Evolutionary conservation across 2,329 filamentous ascomycete species (phyloP), one percentile per base, ranked within the genome.

Genomic region (Xylariaceae sp.): DNA sequence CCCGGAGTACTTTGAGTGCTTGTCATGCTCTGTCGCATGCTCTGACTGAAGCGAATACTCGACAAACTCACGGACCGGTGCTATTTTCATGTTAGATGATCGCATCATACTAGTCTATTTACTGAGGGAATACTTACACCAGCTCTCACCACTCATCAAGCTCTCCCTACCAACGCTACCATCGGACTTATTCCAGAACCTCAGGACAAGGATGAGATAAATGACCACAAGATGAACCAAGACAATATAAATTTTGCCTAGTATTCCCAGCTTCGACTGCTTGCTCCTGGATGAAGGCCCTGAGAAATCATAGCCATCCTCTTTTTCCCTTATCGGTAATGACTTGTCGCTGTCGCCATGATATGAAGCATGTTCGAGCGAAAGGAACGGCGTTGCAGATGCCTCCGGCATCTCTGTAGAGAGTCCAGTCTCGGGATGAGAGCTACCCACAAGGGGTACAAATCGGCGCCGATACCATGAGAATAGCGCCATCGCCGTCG

Each of bases 31-130:
- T 3, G 57, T 51, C 6, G 52, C 47, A n/a, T 56, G 39, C 6
- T 55, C 53, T 6, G 18, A 47, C 3, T 51, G 17, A 13, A 55
- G 17, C 42, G 53, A 51, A 35, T 59, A 59, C 35, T 59, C 52
- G 11, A 59, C 6, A 10, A 47, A 59, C 1, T 52, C 23, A 11
- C 23, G 57, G 4, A n/a, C 51, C 2, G 57, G 57, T 5, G 57
- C 57, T 59, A 9, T 17, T 35, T 52, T 47, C 11, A 35, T 51
- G 30, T 47, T 18, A 48, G 13, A 18, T 34, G 6, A 47, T 34
- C 15, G 10, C 30, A 11, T 11, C 11, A 47, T 18, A 45, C 11
- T 30, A 15, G n/a, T 17, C 3, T 3, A 9, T n/a, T n/a, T n/a
- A n/a, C n/a, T n/a, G 45, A 9, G 15, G 17, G 45, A 7, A 48